phyloP scores from a whole-genome alignment of 495 filamentous ascomycete species.

The Evernia prunastri region DNA sequence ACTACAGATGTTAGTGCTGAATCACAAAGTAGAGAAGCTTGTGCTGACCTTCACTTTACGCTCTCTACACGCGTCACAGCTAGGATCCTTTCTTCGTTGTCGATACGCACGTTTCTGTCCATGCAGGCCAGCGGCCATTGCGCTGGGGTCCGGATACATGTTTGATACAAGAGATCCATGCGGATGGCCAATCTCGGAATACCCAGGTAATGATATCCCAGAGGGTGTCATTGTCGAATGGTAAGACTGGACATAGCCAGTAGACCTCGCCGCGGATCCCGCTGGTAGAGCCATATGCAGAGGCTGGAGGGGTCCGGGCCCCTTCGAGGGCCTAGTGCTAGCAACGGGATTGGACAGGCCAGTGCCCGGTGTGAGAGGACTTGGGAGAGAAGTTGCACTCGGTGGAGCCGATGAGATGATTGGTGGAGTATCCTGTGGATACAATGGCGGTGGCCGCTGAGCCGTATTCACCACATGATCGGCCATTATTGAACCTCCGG shows the following conservation, averaged over 20 bases:
- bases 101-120: constrained; percentile 86
- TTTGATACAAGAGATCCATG: constrained; percentile 37
- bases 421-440: constrained; percentile 12
- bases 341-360: constrained; percentile 20
- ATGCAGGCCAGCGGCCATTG: constrained; percentile 39
- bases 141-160: constrained; percentile 38
- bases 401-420: constrained; percentile 40
- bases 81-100: constrained; percentile 91
- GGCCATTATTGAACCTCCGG: constrained; percentile 13
- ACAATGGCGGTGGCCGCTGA: constrained; percentile 18
- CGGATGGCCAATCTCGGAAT: constrained; percentile 23
- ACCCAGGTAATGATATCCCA: constrained; percentile 19
- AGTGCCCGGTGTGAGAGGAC: constrained; percentile 20
- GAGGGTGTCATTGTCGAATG: constrained; percentile 12
- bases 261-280: constrained; percentile 18
- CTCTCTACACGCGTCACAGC: constrained; percentile 95
- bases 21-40: constrained; percentile 6
- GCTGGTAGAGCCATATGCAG: constrained; percentile 21
- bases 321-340: constrained; percentile 25
- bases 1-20: constrained; percentile 41
- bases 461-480: constrained; percentile 11
- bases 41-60: constrained; percentile 81
- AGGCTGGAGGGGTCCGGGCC: constrained; percentile 14
- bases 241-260: constrained; percentile 21
- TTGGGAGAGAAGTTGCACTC: constrained; percentile 43